Conservation (phyloP, 805 yeast genomes). For the Yarrowia hollandica region DNA sequence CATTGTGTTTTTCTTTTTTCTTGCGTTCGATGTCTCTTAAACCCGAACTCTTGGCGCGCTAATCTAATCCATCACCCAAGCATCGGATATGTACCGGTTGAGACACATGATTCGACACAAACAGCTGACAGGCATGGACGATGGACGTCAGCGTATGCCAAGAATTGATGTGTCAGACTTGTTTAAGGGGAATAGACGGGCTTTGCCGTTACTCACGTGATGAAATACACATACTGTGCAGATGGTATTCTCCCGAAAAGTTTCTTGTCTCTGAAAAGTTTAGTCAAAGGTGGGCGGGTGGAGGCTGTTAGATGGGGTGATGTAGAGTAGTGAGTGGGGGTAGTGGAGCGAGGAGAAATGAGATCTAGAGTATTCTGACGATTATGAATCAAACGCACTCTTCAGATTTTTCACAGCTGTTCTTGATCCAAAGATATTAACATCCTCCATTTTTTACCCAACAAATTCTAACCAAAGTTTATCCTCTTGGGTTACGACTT, state of each 20-base stretch:
- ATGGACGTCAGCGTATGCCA: too few species aligned
- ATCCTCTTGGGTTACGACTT: not conserved
- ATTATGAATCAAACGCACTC: not conserved
- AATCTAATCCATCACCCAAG: not conserved
- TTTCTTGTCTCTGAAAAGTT: not conserved
- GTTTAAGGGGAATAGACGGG: not conserved
- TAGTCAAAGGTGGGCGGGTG: conserved; percentile 7
- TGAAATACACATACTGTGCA: too few species aligned
- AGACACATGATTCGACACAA: not conserved
- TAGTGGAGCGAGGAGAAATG: not conserved
- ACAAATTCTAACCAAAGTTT: too few species aligned
- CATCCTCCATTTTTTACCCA: too few species aligned
- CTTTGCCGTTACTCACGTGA: too few species aligned
- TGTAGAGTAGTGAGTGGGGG: not conserved
- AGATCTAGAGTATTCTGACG: too few species aligned
- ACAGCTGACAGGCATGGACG: too few species aligned
- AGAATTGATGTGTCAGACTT: not conserved
- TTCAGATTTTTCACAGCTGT: not conserved
- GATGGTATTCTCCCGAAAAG: too few species aligned
- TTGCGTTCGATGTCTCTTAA: not conserved
- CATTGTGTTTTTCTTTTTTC: not conserved
- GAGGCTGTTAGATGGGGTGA: too few species aligned
- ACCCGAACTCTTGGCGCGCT: conserved; percentile 4
- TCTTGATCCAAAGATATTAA: not conserved
- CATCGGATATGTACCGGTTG: not conserved